phyloP scores from a whole-genome alignment of 2,329 filamentous ascomycete genomes.

The Chaetomiaceae sp. region DNA sequence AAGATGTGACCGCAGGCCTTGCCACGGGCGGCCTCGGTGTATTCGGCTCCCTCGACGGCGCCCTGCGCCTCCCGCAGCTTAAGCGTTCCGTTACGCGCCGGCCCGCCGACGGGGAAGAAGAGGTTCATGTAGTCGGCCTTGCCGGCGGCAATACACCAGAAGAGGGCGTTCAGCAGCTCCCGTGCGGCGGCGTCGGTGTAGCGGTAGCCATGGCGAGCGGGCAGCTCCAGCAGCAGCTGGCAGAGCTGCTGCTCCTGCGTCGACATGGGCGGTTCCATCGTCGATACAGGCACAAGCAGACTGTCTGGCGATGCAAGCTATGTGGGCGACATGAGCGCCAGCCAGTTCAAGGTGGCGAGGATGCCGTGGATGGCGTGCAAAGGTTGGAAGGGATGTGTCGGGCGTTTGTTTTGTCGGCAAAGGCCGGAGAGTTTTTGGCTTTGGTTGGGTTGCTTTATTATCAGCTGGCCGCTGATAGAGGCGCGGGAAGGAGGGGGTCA shows the following conservation, averaged over 20 bases:
- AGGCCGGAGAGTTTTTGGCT: background rate
- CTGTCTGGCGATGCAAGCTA: background rate
- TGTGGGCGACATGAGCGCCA: constrained; percentile 6
- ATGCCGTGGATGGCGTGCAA: background rate
- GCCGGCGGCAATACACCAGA: constrained; percentile 76
- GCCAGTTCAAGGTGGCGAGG: background rate
- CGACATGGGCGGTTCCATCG: constrained; percentile 51
- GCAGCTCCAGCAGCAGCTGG: constrained; percentile 72
- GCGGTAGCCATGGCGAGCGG: constrained; percentile 64
- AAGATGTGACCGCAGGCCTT: constrained; percentile 98
- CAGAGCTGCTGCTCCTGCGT: constrained; percentile 78
- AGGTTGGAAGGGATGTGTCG: background rate
- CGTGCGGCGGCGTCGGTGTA: constrained; percentile 66
- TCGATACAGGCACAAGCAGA: constrained; percentile 14
- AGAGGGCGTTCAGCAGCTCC: constrained; percentile 72
- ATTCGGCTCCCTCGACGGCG: constrained; percentile 89
- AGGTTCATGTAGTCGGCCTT: constrained; percentile 66
- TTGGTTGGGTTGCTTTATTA: background rate
- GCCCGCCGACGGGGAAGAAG: constrained; percentile 73
- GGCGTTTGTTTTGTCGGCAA: too few species aligned
- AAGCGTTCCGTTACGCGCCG: constrained; percentile 54
- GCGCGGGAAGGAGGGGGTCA: background rate
- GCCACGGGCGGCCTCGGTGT: constrained; percentile 82
- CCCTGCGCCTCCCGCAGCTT: constrained; percentile 84
- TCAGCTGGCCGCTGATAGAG: background rate